Evolutionary conservation across 805 yeast genomes (phyloP), one percentile per base, ranked within the genome.

Genomic region (Zygoascus biomembranicola): DNA sequence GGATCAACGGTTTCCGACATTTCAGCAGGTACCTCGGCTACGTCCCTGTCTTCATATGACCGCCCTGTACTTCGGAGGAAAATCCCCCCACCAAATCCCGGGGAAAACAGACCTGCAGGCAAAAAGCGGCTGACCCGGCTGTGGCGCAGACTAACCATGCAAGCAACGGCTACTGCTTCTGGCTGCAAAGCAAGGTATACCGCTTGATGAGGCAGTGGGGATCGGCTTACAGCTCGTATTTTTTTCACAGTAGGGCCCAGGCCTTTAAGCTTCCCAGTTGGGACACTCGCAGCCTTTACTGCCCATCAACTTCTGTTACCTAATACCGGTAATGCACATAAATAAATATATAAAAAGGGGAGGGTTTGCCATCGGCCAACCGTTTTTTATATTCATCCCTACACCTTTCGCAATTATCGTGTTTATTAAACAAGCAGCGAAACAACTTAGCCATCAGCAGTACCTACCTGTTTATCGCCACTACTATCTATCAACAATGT

Each of bases 401-500:
- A 23, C 28, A 23, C 28, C 28, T 23, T 23, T 23, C 28, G 28
- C 28, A 23, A 23, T 23, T 23, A 23, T 23, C 6, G 28, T 23
- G 28, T 23, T 23, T 23, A 23, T 23, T 6, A 23, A 6, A 23
- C 28, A 23, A 23, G 28, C 6, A 23, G 28, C 28, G 28, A 23
- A 23, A 39, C 44, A 16, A 10, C 49, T 44, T 10, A 2, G 16
- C 8, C 43, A 14, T 20, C 43, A 16, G 3, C 43, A 16, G 3
- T 32, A 14, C 44, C 14, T 23, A 23, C 28, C 28, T 6, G 6
- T 3, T 23, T 23, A 23, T 23, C 28, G 6, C 6, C 28, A 23
- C 28, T 18, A 26, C 28, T 18, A 18, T 50, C 5, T 13, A 26
- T 28, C 45, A 16, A 51, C 51, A 52, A 58, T 59, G 61, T 50